These are phyloP conservation scores for Magnusiomyces magnusii DNA, from an alignment of 1,139 yeast species.

Conservation along the genomic window DNA sequence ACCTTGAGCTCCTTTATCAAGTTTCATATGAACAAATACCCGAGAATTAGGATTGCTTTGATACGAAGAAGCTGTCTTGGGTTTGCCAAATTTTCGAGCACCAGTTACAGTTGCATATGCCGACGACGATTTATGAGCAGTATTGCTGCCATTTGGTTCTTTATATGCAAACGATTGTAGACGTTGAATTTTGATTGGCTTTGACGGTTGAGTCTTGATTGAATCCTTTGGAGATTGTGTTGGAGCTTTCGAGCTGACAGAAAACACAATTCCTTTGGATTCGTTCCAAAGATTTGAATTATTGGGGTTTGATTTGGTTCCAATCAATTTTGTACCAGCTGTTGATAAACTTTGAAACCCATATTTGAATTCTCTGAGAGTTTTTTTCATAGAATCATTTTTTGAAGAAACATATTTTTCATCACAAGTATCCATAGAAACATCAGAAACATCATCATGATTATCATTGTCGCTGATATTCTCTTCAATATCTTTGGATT, in stretches of 20 bases:
- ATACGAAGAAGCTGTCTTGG: neutral
- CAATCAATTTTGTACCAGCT: neutral
- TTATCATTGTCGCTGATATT: neutral
- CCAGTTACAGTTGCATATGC: neutral
- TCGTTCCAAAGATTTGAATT: neutral
- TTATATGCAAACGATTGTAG: neutral
- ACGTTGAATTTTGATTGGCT: neutral
- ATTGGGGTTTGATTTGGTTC: neutral
- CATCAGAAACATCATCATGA: neutral
- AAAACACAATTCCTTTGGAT: neutral
- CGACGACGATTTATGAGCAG: neutral
- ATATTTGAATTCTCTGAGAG: neutral
- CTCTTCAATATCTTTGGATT: neutral
- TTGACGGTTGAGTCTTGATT: neutral
- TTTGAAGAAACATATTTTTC: neutral
- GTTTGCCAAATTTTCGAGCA: neutral
- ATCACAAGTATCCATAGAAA: neutral
- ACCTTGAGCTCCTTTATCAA: neutral
- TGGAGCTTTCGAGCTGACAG: neutral
- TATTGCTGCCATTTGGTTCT: neutral
- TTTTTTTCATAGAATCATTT: neutral
- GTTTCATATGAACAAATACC: neutral
- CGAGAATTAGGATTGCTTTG: neutral
- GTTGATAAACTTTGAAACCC: neutral
- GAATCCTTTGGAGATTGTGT: neutral